phyloP scores from a whole-genome alignment of 306 rosid genomes.

The Argentina anserina region DNA sequence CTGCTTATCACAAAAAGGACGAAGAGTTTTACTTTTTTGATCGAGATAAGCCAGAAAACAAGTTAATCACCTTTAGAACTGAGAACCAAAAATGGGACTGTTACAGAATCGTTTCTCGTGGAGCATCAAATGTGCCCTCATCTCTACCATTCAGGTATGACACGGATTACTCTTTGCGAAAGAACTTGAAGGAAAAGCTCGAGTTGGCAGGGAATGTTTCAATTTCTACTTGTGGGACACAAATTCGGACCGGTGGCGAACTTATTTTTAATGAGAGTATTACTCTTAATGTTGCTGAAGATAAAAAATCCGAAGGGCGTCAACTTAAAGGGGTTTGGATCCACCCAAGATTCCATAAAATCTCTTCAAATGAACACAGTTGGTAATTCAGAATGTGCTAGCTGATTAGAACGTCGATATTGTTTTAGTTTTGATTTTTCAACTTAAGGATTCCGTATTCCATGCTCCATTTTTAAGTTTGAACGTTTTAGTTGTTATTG shows the following conservation, averaged over 20 bases:
- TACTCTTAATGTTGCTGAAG: not conserved
- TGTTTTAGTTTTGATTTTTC: no score
- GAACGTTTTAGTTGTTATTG: no score
- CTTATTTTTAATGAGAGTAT: slow-evolving; percentile 11
- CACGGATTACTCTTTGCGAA: not conserved
- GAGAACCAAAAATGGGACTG: not conserved
- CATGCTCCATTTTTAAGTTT: no score
- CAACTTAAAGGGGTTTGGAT: slow-evolving; percentile 39
- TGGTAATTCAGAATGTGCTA: slow-evolving; percentile 7
- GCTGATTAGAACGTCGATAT: no score
- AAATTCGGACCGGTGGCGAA: not conserved
- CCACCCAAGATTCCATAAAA: slow-evolving; percentile 24
- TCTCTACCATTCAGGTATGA: not conserved
- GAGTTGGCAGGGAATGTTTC: not conserved
- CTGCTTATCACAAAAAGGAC: not conserved
- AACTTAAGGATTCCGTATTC: no score
- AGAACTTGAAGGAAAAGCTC: not conserved
- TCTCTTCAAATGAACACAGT: slow-evolving; percentile 1
- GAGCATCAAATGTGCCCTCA: not conserved
- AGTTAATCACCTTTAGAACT: not conserved
- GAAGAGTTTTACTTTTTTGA: slow-evolving; percentile 15
- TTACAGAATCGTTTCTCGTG: not conserved
- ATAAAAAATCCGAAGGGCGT: not conserved
- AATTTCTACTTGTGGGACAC: slow-evolving; percentile 16
- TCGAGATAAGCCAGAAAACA: rapidly evolving